Base-by-base conservation (phyloP, 805 yeast genomes). In the Zygotorulaspora florentina region DNA sequence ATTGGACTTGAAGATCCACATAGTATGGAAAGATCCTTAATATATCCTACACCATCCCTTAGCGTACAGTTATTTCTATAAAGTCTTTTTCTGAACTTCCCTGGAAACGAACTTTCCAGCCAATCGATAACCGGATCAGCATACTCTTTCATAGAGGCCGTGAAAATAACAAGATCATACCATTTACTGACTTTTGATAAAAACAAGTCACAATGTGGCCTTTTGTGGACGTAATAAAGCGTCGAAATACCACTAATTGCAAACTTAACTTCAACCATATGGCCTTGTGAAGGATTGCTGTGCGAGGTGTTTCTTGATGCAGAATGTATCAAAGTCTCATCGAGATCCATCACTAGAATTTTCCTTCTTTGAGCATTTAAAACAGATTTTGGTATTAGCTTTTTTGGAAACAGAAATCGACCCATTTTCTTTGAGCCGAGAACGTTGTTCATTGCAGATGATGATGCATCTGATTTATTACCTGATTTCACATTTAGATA, bases 121-220 rank as follows among this genome's bases (percentile, higher is more conserved):
- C 90, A 87, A 66, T 91, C 91, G 42, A 93, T 87, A 41, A 93
- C 95, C 0, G 99, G 98, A 59, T 93, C 99, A 0, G 99, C 98
- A 59, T 93, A 93, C 61, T 88, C 96, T 64, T 82, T 80, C 50
- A 93, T 90, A 33, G 95, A 85, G 2, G 99, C 99, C 0, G 99
- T 93, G 71, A 93, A 93, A 8, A 95, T 80, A 27, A 89, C 90
- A 35, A 93, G 70, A 55, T 88, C 85, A 67, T 79, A 93, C 97
- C 97, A 91, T 56, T 80, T 79, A 42, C 83, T 73, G 8, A 89
- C 93, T 50, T 83, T 83, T 48, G 79, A 72, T 20, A 93, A 71
- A 58, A 93, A 93, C 52, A 80, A 77, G 64, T 88, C 96, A 63
- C 96, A 93, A 61, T 75, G 84, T 0, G 99, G 99, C 43, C 99